Evolutionary conservation across 1,139 yeast species (phyloP), one percentile per base, ranked within the genome.

Genomic region (Kodamaea plutei): DNA sequence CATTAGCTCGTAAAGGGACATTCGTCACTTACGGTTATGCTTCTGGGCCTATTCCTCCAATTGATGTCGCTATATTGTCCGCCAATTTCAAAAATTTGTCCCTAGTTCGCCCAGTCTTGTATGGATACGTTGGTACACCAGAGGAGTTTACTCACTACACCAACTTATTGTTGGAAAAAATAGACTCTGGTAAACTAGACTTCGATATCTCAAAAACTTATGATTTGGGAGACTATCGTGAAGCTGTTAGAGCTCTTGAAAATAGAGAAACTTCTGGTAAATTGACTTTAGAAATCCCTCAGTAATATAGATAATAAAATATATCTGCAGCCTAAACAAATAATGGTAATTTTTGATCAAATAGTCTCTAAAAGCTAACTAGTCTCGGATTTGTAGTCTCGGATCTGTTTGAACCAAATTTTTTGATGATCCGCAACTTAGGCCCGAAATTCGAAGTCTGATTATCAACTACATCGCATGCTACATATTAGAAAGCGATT

Each of bases 21-120:
- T n/a, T n/a, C n/a, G n/a, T n/a, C n/a, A n/a, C n/a, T n/a, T n/a
- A n/a, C n/a, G n/a, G n/a, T n/a, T n/a, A n/a, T n/a, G n/a, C n/a
- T n/a, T n/a, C n/a, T n/a, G 96, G 96, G n/a, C 62, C 77, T 2
- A 85, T 85, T 18, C 79, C 84, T 1, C 91, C 94, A 8, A 46
- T 87, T 18, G 32, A 61, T 1, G 51, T 85, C 28, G 48, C 45
- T 27, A 52, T 64, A 21, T 64, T 88, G 37, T 44, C 77, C 1
- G 58, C 79, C 4, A n/a, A n/a, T n/a, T n/a, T n/a, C n/a, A 84
- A 82, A 57, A 84, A 82, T 49, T 43, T 83, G 34, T 76, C 69
- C 42, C 41, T 85, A 20, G 35, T 63, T 19, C 74, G 96, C 54
- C 95, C 96, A 7, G 57, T 56, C n/a, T 48, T 84, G 25, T 60